Conservation (phyloP, 345 rosid genomes). For the Aurinia saxatilis region DNA sequence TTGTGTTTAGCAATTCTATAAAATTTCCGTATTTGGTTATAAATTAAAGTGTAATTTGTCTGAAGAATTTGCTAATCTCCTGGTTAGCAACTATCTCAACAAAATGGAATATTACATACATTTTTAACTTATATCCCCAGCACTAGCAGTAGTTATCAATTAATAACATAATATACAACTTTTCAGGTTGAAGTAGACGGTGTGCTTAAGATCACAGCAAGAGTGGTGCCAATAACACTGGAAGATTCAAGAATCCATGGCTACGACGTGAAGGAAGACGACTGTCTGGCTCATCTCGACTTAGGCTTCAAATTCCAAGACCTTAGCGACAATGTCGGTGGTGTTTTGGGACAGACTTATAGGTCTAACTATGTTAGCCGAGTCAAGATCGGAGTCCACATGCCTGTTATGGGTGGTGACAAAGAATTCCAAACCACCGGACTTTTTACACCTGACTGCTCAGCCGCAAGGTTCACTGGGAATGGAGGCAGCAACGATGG, state of each 20-base stretch:
- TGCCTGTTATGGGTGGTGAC: conserved; percentile 66
- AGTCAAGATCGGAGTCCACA: conserved; percentile 48
- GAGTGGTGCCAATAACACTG: conserved; percentile 48
- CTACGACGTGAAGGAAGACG: conserved; percentile 49
- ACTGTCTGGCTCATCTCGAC: conserved; percentile 65
- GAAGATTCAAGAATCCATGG: conserved; percentile 51
- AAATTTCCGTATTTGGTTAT: too few relatives aligned
- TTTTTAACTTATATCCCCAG: too few relatives aligned
- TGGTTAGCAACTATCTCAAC: too few relatives aligned
- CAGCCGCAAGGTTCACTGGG: conserved; percentile 32
- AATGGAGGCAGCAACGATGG: neutral
- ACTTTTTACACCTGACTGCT: conserved; percentile 46
- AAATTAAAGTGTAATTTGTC: too few relatives aligned
- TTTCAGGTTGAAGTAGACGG: conserved; percentile 34
- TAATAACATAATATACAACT: neutral
- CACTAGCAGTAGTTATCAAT: too few relatives aligned
- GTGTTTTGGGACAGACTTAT: conserved; percentile 63
- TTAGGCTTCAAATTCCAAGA: conserved; percentile 50
- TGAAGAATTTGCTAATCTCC: too few relatives aligned
- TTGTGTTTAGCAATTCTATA: too few relatives aligned
- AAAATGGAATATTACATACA: too few relatives aligned
- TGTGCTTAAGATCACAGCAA: conserved; percentile 38
- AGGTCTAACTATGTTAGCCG: conserved; percentile 39
- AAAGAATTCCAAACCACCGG: conserved; percentile 43
- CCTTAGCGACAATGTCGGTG: conserved; percentile 41